Conservation (phyloP, 192 early-diverging fungal species). For the Podila minutissima region DNA sequence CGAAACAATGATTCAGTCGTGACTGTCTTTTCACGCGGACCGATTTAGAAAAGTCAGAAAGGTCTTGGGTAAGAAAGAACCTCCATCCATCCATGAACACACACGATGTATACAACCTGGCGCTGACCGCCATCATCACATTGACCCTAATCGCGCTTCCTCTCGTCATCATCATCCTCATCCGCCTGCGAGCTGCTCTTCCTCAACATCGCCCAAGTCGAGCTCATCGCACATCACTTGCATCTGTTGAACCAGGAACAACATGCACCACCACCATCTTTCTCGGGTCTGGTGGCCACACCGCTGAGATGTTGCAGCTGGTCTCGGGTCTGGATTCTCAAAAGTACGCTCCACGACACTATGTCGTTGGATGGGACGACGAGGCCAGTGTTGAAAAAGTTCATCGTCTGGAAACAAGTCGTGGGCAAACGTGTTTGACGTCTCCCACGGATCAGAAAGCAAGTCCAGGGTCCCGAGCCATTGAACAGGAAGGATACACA, state of each 20-base stretch:
- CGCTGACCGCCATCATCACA: conserved; percentile 13
- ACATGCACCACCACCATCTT: conserved; percentile 24
- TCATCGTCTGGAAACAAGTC: conserved; percentile 52
- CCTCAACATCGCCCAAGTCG: conserved; percentile 52
- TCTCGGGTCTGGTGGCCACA: conserved; percentile 82
- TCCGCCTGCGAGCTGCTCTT: conserved; percentile 31
- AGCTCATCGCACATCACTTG: conserved; percentile 8
- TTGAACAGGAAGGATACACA: conserved; percentile 31
- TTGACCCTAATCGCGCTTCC: conserved; percentile 7
- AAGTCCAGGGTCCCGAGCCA: background rate
- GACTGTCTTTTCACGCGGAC: no score
- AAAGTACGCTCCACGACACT: conserved; percentile 72
- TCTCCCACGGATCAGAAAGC: background rate
- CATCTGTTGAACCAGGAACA: background rate
- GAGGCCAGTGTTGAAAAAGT: conserved; percentile 65
- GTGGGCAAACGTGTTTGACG: conserved; percentile 11
- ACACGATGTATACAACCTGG: conserved; percentile 19
- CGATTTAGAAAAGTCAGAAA: no score
- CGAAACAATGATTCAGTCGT: no score
- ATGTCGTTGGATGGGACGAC: conserved; percentile 80
- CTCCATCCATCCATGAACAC: conserved; percentile 1
- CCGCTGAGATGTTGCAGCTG: conserved; percentile 89
- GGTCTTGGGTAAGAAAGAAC: no score
- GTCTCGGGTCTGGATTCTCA: conserved; percentile 64
- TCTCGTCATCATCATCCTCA: conserved; percentile 3